phyloP scores from a whole-genome alignment of 2,329 filamentous ascomycete species.

The Xylaria digitata region DNA sequence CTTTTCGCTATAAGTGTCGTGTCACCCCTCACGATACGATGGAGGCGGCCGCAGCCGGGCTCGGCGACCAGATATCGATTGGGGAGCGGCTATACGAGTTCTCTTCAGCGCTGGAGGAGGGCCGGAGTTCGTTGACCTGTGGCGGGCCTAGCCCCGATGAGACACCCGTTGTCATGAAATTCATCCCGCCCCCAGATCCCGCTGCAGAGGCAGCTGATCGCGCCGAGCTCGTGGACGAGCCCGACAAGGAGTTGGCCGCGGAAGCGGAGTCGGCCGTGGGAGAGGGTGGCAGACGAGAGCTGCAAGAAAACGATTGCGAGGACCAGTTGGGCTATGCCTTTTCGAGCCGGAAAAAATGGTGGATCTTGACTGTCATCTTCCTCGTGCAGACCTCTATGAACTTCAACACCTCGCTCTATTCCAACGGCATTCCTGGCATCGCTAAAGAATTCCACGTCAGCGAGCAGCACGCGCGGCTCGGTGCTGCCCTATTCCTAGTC shows the following conservation, averaged over 20 bases:
- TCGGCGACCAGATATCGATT: too few relatives aligned
- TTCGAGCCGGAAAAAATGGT: conserved; percentile 74
- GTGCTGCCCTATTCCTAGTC: conserved; percentile 82
- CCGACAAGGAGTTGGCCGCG: conserved; percentile 41
- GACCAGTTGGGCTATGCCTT: conserved; percentile 73
- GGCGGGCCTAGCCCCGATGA: conserved; percentile 35
- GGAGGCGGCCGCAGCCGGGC: conserved; percentile 1
- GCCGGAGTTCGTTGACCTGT: too few relatives aligned
- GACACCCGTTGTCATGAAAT: conserved; percentile 31
- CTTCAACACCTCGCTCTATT: conserved; percentile 81
- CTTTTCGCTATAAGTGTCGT: not conserved
- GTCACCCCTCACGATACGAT: conserved; percentile 7
- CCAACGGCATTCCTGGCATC: conserved; percentile 74
- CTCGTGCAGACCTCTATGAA: conserved; percentile 81
- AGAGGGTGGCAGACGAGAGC: conserved; percentile 45
- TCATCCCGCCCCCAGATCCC: conserved; percentile 35
- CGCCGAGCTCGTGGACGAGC: conserved; percentile 37
- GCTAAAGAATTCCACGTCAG: conserved; percentile 75
- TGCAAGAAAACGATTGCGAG: conserved; percentile 66
- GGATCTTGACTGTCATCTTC: conserved; percentile 78
- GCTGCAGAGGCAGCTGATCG: conserved; percentile 33
- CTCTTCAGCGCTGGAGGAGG: not conserved
- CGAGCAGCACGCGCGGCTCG: conserved; percentile 74
- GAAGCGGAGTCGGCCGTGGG: conserved; percentile 32
- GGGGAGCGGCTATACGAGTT: not conserved